These are phyloP conservation scores for Zychaea mexicana DNA, from an alignment of 371 early-diverging fungal genomes.

Conservation along the genomic window DNA sequence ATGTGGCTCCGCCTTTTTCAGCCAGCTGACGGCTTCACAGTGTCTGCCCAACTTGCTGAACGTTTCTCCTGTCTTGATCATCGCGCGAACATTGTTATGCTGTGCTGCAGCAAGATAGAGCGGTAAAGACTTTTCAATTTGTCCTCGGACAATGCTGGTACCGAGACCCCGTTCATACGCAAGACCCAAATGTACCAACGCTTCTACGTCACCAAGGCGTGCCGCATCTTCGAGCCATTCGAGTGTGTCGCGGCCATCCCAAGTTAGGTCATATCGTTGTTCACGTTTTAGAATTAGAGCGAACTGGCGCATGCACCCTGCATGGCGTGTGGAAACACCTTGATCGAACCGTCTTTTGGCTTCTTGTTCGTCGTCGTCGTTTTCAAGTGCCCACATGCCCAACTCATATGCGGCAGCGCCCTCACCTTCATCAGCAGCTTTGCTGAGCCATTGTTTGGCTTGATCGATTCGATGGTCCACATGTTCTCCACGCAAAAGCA, in stretches of 20 bases:
- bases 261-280: slow-evolving; percentile 1
- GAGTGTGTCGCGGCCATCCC: slow-evolving; percentile 14
- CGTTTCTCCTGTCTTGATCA: slow-evolving; percentile 15
- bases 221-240: slow-evolving; percentile 22
- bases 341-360: slow-evolving; percentile 17
- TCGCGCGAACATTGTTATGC: slow-evolving; percentile 15
- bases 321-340: slow-evolving; percentile 18
- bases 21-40: slow-evolving; percentile 16
- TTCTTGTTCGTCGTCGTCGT: slow-evolving; percentile 13
- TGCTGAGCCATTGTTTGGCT: slow-evolving; percentile 15
- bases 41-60: slow-evolving; percentile 15
- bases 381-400: slow-evolving; percentile 12
- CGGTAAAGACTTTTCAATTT: slow-evolving; percentile 7
- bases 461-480: background rate
- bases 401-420: slow-evolving; percentile 21
- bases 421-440: slow-evolving; percentile 19
- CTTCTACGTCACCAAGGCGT: slow-evolving; percentile 19
- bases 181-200: slow-evolving; percentile 18
- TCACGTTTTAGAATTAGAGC: slow-evolving; percentile 19
- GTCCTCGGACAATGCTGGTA: background rate
- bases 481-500: slow-evolving; percentile 5
- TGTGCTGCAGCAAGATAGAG: slow-evolving; percentile 19
- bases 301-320: slow-evolving; percentile 25
- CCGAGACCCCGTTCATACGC: slow-evolving; percentile 17
- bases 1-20: slow-evolving; percentile 9